Percentiles rank a stretch among this genome's conserved stretches.
Evolutionary conservation across 306 rosid genomes (phyloP).

Genomic region (Oemleria cerasiformis): DNA sequence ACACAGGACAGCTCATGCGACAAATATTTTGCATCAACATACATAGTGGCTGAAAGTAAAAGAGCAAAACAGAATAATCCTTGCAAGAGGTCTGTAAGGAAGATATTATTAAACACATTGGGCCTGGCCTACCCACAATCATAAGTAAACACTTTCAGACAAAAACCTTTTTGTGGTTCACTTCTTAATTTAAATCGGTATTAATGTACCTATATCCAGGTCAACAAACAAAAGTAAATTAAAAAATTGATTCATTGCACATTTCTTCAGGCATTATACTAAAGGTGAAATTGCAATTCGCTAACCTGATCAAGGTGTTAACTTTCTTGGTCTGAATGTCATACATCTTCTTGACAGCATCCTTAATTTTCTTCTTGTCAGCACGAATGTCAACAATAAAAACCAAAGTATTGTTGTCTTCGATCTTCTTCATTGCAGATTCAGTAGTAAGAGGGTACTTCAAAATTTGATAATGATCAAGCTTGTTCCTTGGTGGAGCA

Average conservation of each 20-base stretch:
- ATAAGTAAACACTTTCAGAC: no score
- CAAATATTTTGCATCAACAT: background rate
- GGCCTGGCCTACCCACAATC: background rate
- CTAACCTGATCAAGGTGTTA: conserved; percentile 81
- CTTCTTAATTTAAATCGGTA: no score
- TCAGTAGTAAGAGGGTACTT: conserved; percentile 85
- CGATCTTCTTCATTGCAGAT: conserved; percentile 88
- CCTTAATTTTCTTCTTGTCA: conserved; percentile 87
- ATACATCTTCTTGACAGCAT: conserved; percentile 80
- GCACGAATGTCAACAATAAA: conserved; percentile 84
- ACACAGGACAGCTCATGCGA: background rate
- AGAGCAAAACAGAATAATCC: background rate
- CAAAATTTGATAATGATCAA: conserved; percentile 73
- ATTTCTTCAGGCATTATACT: background rate
- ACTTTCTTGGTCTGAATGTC: conserved; percentile 90
- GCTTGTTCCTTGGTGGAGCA: conserved; percentile 84
- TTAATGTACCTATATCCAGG: no score
- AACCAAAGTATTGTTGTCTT: conserved; percentile 82
- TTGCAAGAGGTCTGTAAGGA: background rate
- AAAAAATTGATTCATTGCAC: background rate
- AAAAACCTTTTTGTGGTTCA: no score
- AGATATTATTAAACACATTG: no score
- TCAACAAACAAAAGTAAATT: no score
- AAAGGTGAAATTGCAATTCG: background rate
- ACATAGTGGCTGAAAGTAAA: background rate